Base-by-base conservation (phyloP, 1,139 yeast genomes). In the Suhomyces ambrosiae region DNA sequence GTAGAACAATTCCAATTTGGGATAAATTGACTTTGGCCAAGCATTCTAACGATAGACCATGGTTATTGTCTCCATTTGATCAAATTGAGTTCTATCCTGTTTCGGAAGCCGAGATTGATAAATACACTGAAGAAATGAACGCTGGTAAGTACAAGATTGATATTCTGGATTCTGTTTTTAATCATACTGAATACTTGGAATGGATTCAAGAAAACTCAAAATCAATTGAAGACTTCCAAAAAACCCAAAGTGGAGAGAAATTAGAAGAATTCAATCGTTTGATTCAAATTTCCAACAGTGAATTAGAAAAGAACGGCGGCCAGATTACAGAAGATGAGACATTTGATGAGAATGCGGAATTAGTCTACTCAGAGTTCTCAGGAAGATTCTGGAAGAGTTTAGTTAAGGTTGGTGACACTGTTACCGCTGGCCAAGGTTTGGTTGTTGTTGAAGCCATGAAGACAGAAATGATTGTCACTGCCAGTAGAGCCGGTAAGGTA, bases 1-100 rank as follows among this genome's bases (percentile, higher is more conserved):
- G 97, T 41, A 80, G 97, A 60, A 92, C 98, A 4, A 82, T 92
- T 49, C 97, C 97, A 41, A 90, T 90, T 51, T 92, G 98, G 98
- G 97, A 92, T 62, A 90, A 88, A 67, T 75, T 90, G 53, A 76
- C 87, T 23, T 71, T 92, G 44, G 92, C 92, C 35, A 65, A 70
- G 14, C 88, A 83, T 49, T 71, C 83, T 5, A 54, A 56, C 29
- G 79, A 77, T 38, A 69, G 82, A 39, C 97, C 97, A 40, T 92
- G 97, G 97, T 70, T 92, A 53, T 74, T 90, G 53, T 69, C 82
- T 7, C 95, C 95, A 52, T 92, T 92, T 58, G 98, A 92, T 60
- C 96, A 89, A 67, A 82, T 92, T 49, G 96, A 89, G 58, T 92
- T 86, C 65, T 92, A 86, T 58, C 96, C 97, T 17, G 97, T 87